phyloP scores from a whole-genome alignment of 148 eudicot species.

The Amaranthus hypochondriacus region DNA sequence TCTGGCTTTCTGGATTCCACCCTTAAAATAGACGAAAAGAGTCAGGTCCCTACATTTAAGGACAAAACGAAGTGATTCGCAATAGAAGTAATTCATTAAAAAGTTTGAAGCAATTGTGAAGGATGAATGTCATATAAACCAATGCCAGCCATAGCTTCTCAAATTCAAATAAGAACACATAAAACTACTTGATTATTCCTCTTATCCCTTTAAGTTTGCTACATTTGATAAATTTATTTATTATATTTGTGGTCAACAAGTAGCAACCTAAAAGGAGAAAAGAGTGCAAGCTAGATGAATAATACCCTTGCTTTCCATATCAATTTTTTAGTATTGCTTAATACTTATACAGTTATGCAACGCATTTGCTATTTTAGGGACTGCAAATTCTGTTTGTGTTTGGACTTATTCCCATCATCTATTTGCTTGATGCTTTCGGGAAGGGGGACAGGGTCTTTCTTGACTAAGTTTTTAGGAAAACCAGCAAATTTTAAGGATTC shows the following conservation, averaged over 20 bases:
- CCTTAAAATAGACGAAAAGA: conserved; percentile 77
- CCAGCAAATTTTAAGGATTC: too few relatives aligned
- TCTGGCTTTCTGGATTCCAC: conserved; percentile 98
- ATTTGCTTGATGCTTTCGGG: background rate
- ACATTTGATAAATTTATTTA: too few relatives aligned
- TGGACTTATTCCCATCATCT: background rate
- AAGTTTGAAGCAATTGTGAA: conserved; percentile 10
- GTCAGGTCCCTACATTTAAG: conserved; percentile 58
- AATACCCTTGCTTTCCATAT: too few relatives aligned
- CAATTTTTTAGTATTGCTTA: too few relatives aligned
- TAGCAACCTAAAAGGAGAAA: too few relatives aligned
- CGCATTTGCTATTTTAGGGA: background rate
- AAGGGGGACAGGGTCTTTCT: too few relatives aligned
- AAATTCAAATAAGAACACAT: background rate
- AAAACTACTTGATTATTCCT: background rate
- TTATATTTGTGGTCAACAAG: too few relatives aligned
- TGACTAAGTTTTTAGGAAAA: too few relatives aligned
- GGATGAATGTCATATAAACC: background rate
- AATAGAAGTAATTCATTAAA: conserved; percentile 19
- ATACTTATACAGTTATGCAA: too few relatives aligned
- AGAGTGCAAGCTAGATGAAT: too few relatives aligned
- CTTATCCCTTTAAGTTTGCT: too few relatives aligned
- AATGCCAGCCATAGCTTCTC: background rate
- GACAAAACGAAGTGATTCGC: conserved; percentile 36
- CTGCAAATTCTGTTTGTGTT: background rate